Percentiles rank a stretch among this genome's conserved stretches.
Conservation (phyloP, 495 filamentous ascomycete species). For the Immersiella caudata region DNA sequence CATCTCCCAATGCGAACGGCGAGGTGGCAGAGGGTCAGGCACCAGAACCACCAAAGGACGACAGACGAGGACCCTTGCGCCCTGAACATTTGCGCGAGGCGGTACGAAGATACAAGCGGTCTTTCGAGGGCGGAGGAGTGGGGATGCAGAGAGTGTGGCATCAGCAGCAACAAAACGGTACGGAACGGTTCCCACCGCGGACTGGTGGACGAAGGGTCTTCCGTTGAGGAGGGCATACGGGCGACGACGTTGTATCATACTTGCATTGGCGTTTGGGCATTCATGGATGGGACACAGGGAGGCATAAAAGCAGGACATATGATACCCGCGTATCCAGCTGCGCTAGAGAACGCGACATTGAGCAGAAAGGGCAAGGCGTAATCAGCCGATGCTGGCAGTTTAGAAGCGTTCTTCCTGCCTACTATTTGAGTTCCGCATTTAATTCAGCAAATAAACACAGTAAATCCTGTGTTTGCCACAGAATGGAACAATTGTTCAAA, state of each 20-base stretch:
- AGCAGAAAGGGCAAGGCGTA: not conserved
- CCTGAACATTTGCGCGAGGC: slow-evolving; percentile 85
- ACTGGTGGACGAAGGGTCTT: slow-evolving; percentile 68
- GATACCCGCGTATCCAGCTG: not conserved
- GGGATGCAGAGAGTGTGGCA: slow-evolving; percentile 73
- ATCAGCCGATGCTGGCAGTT: not conserved
- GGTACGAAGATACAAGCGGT: slow-evolving; percentile 68
- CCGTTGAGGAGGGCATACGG: slow-evolving; percentile 44
- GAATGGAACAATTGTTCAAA: too few species aligned
- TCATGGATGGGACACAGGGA: not conserved
- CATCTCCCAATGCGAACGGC: slow-evolving; percentile 16
- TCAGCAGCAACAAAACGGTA: slow-evolving; percentile 58
- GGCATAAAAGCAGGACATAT: slow-evolving; percentile 2
- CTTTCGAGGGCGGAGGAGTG: slow-evolving; percentile 71
- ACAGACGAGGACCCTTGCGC: slow-evolving; percentile 65
- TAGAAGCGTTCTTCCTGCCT: too few species aligned
- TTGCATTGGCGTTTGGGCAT: slow-evolving; percentile 15
- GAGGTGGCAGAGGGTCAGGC: not conserved
- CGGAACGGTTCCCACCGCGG: slow-evolving; percentile 62
- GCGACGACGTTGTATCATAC: not conserved
- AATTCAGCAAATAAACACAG: too few species aligned
- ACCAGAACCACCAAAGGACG: slow-evolving; percentile 37
- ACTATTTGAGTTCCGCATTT: too few species aligned
- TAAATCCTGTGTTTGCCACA: too few species aligned
- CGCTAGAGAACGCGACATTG: not conserved